A percentile compares a stretch with the other conserved stretches of the same genome.
These are phyloP conservation scores for Sporothrix pseudoabietina DNA, from an alignment of 2,329 filamentous ascomycete genomes.

Conservation along the genomic window DNA sequence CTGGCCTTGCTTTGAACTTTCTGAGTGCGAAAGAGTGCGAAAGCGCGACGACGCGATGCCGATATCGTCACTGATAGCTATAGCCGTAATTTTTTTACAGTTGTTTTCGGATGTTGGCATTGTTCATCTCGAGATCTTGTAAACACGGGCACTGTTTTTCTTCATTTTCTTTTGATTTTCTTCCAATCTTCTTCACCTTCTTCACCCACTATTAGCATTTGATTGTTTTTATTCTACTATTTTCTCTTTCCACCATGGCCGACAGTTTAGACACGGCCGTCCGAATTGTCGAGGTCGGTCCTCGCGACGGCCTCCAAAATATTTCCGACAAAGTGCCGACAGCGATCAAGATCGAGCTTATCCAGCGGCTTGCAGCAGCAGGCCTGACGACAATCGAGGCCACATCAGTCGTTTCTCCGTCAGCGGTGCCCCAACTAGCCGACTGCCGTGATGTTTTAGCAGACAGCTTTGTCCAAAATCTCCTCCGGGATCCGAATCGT, in stretches of 20 bases:
- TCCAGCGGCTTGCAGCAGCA: constrained; percentile 67
- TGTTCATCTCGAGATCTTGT: not conserved
- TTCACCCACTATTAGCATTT: not conserved
- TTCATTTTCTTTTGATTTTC: not conserved
- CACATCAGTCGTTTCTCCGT: constrained; percentile 79
- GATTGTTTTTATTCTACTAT: not conserved
- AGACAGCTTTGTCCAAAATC: constrained; percentile 60
- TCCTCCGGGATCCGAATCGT: not conserved
- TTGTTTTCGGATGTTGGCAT: too few species aligned
- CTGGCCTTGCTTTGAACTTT: not conserved
- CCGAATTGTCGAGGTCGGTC: constrained; percentile 76
- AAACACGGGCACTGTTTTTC: not conserved
- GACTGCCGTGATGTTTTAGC: constrained; percentile 74
- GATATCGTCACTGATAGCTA: not conserved
- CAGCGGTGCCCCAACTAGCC: constrained; percentile 87
- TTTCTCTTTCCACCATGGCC: not conserved
- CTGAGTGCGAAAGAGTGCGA: not conserved
- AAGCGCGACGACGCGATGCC: not conserved
- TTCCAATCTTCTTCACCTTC: not conserved
- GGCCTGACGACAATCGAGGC: constrained; percentile 76
- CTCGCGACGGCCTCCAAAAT: constrained; percentile 84
- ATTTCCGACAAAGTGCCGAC: constrained; percentile 72
- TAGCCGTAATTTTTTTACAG: not conserved
- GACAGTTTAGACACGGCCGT: constrained; percentile 14
- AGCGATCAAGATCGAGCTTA: constrained; percentile 74